Base-by-base conservation (phyloP, 2,329 filamentous ascomycete species). In the Exophiala phaeomuriformis region DNA sequence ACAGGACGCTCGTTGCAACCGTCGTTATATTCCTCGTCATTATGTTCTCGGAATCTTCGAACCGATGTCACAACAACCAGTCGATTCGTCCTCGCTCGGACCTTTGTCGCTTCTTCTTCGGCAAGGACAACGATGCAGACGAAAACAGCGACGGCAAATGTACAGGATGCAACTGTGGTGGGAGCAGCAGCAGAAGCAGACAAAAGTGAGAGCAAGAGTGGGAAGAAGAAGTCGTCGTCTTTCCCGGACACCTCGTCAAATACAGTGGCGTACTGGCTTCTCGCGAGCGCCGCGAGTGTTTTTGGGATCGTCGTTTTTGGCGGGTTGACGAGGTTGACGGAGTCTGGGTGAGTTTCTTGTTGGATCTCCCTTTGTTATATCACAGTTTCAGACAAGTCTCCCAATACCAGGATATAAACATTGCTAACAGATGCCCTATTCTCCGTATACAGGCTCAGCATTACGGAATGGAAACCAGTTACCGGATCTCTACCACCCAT, bases 391-490 rank as follows among this genome's bases (percentile, higher is more conserved):
- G 30, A 30, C 9, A 5, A n/a, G 10, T 35, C 41, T 28, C 7
- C 30, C 28, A n/a, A 31, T 9, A 27, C 45, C 45, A 47, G 8
- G 12, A 9, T 5, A 2, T 36, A 37, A 30, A 47, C 5, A 36
- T n/a, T n/a, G 33, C 7, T 7, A 36, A 36, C 7, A 36, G 7
- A 36, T 7, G 33, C 33, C 33, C 6, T 42, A 19, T 19, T 19
- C 19, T 19, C 19, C 39, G 39, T 19, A 42, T 41, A 9, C 61
- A 95, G 91, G 43, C 78, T 98, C 61, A 96, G 90, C 69, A 98
- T 98, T 65, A 98, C 93, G 59, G 93, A 98, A 86, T 98, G 93
- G 93, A 85, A 84, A 63, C 93, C 93, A 47, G 90, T 98, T 41
- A 97, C 93, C 6, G 93, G 93, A 62, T 90, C 90, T 10, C 75